Evolutionary conservation across 2,329 filamentous ascomycete species (phyloP).

Genomic region (Fonsecaea multimorphosa): DNA sequence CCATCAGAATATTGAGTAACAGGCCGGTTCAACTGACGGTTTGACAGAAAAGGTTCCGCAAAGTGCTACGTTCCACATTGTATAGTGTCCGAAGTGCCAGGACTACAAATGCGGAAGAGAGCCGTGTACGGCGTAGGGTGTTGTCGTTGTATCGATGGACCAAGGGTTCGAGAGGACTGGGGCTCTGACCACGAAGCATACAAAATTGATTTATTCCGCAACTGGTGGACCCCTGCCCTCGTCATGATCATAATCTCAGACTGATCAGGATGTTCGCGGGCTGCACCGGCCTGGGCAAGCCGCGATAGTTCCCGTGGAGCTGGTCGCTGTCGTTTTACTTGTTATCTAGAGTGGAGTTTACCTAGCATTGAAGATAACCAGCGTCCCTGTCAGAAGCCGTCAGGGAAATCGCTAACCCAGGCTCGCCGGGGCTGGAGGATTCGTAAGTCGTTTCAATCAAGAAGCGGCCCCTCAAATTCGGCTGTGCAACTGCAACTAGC

Average conservation of each 20-base stretch:
- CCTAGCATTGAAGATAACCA: too few species aligned
- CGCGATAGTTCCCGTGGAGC: too few species aligned
- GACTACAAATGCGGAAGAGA: conserved; percentile 50
- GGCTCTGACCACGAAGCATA: conserved; percentile 26
- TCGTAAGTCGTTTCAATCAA: too few species aligned
- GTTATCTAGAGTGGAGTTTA: too few species aligned
- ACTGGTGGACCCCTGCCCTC: background rate
- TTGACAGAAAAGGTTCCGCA: conserved; percentile 59
- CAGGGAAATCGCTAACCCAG: too few species aligned
- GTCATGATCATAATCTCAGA: background rate
- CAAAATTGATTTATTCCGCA: background rate
- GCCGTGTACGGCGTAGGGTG: conserved; percentile 52
- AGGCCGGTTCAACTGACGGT: background rate
- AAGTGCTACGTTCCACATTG: conserved; percentile 57
- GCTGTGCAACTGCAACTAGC: too few species aligned
- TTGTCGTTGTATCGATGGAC: conserved; percentile 62
- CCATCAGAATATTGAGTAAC: background rate
- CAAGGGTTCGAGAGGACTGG: conserved; percentile 48
- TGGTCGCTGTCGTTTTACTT: too few species aligned
- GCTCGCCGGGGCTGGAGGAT: too few species aligned
- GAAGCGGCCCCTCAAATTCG: too few species aligned
- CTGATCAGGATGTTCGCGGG: too few species aligned
- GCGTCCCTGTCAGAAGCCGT: too few species aligned
- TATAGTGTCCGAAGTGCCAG: conserved; percentile 53
- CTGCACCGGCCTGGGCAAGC: too few species aligned